Conservation (phyloP, 352 stramenopile species). For the Phytopythium litorale region DNA sequence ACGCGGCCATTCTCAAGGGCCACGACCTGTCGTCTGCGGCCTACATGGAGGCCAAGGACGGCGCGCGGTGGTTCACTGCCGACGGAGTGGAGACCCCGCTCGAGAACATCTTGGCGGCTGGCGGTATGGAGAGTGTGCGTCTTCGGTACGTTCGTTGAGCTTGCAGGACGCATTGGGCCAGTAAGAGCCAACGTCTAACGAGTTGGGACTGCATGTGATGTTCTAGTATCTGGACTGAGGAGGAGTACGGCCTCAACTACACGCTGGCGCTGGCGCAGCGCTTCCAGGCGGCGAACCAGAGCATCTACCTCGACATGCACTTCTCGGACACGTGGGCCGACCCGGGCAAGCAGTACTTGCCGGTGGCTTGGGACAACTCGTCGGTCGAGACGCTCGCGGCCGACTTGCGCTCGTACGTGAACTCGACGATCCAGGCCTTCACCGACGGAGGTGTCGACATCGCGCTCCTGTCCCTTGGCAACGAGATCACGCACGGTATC, state of each 20-base stretch:
- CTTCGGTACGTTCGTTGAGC: not conserved
- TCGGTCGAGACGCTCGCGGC: slow-evolving; percentile 14
- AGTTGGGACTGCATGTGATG: not conserved
- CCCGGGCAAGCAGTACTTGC: slow-evolving; percentile 16
- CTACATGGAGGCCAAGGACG: slow-evolving; percentile 22
- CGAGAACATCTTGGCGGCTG: slow-evolving; percentile 24
- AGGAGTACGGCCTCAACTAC: slow-evolving; percentile 21
- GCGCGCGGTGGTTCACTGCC: slow-evolving; percentile 16
- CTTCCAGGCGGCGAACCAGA: slow-evolving; percentile 20
- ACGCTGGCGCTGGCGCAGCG: slow-evolving; percentile 21
- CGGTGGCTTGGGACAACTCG: slow-evolving; percentile 17
- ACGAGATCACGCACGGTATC: slow-evolving; percentile 30
- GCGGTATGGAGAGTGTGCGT: slow-evolving; percentile 27
- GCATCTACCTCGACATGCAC: slow-evolving; percentile 32
- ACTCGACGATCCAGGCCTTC: slow-evolving; percentile 24
- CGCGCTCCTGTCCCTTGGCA: slow-evolving; percentile 25
- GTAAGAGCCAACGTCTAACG: not conserved
- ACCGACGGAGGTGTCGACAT: slow-evolving; percentile 23
- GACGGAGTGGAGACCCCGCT: slow-evolving; percentile 13
- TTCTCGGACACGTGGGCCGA: slow-evolving; percentile 33
- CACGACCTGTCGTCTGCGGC: slow-evolving; percentile 25
- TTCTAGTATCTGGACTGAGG: slow-evolving; percentile 18
- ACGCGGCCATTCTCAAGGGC: slow-evolving; percentile 18
- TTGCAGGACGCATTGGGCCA: no score
- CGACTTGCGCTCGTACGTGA: slow-evolving; percentile 23